Evolutionary conservation across 1,284 basidiomycete species (phyloP).

Genomic region (Tilletia horrida): DNA sequence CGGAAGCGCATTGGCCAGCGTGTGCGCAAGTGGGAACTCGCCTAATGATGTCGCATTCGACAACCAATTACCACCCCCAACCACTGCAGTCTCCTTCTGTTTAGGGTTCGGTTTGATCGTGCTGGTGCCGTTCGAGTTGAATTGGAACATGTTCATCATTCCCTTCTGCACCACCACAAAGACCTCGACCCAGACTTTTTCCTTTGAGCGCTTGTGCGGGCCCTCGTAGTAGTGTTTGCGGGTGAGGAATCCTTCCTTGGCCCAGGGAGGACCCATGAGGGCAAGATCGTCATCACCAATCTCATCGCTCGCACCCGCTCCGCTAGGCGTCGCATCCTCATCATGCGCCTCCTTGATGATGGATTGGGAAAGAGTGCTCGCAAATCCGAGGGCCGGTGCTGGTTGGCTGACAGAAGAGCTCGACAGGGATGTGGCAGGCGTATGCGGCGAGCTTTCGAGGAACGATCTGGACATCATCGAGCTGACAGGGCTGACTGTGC

Average conservation of each 20-base stretch:
- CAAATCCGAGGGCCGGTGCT: slow-evolving; percentile 73
- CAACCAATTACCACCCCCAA: slow-evolving; percentile 96
- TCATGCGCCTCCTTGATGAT: slow-evolving; percentile 92
- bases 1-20: slow-evolving; percentile 79
- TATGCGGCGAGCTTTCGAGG: slow-evolving; percentile 26
- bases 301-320: slow-evolving; percentile 21
- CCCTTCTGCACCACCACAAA: slow-evolving; percentile 94
- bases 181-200: slow-evolving; percentile 80
- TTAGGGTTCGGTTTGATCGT: slow-evolving; percentile 36
- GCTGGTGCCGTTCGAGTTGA: slow-evolving; percentile 28
- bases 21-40: slow-evolving; percentile 76
- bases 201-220: slow-evolving; percentile 73
- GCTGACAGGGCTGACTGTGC: slow-evolving; percentile 23
- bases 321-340: slow-evolving; percentile 68
- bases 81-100: slow-evolving; percentile 55
- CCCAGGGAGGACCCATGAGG: slow-evolving; percentile 91
- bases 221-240: slow-evolving; percentile 92
- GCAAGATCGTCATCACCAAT: slow-evolving; percentile 80
- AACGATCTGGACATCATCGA: slow-evolving; percentile 31
- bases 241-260: slow-evolving; percentile 91
- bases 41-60: slow-evolving; percentile 80
- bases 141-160: slow-evolving; percentile 81
- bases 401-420: slow-evolving; percentile 16
- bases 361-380: slow-evolving; percentile 87
- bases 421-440: slow-evolving; percentile 18